Evolutionary conservation across 306 rosid species (phyloP).

Genomic region (Inga laurina): DNA sequence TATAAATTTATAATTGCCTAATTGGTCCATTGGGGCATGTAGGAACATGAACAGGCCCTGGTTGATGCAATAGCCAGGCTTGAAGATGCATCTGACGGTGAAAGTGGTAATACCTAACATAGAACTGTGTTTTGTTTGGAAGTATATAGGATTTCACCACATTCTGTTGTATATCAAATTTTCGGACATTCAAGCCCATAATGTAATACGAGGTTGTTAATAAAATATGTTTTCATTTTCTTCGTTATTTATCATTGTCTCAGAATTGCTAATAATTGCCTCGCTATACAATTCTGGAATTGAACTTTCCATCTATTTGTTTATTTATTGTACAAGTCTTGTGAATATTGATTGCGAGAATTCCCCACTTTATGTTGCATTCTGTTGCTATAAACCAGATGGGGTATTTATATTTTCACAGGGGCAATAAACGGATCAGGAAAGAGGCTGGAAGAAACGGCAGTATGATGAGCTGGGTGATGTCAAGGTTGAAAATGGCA

Average conservation of each 20-base stretch:
- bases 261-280: neutral
- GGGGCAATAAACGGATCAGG: slow-evolving; percentile 53
- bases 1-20: slow-evolving; percentile 27
- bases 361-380: slow-evolving; percentile 29
- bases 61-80: slow-evolving; percentile 81
- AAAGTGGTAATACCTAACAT: slow-evolving; percentile 81
- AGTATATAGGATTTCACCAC: slow-evolving; percentile 32
- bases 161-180: slow-evolving; percentile 48
- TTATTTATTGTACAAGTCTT: neutral
- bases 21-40: slow-evolving; percentile 35
- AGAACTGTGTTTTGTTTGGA: slow-evolving; percentile 31
- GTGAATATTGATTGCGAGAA: slow-evolving; percentile 28
- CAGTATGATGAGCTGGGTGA: slow-evolving; percentile 41
- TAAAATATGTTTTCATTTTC: neutral
- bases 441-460: slow-evolving; percentile 45
- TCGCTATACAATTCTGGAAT: neutral
- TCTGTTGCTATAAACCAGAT: slow-evolving; percentile 65
- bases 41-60: slow-evolving; percentile 90
- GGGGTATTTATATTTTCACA: slow-evolving; percentile 54
- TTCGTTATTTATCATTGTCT: slow-evolving; percentile 1
- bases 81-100: slow-evolving; percentile 85
- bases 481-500: slow-evolving; percentile 36
- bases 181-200: slow-evolving; percentile 33
- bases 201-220: slow-evolving; percentile 18
- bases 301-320: neutral